Conservation (phyloP, 169 alveolate genomes). For the Cryptosporidium sp. region DNA sequence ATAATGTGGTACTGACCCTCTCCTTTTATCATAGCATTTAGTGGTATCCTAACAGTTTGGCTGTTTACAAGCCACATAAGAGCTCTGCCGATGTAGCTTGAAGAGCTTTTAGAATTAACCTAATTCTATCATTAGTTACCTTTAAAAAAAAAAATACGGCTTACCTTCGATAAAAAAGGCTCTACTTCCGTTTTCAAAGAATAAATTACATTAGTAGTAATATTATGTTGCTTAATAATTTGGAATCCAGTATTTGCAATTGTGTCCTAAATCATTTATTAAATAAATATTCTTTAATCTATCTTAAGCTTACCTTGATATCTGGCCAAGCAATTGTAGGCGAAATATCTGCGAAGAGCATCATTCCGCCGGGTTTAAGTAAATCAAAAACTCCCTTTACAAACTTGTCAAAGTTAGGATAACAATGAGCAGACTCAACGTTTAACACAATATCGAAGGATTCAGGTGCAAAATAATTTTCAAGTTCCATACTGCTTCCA, state of each 20-base stretch:
- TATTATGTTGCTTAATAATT: slow-evolving; percentile 35
- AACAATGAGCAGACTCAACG: slow-evolving; percentile 72
- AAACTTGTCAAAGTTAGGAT: slow-evolving; percentile 68
- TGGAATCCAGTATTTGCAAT: slow-evolving; percentile 67
- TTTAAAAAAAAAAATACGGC: not conserved
- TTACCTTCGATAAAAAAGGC: slow-evolving; percentile 71
- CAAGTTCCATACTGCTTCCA: slow-evolving; percentile 74
- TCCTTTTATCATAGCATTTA: slow-evolving; percentile 66
- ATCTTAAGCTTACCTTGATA: slow-evolving; percentile 42
- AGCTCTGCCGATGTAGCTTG: slow-evolving; percentile 46
- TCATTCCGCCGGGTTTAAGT: slow-evolving; percentile 71
- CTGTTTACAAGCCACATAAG: slow-evolving; percentile 75
- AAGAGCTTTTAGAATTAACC: slow-evolving; percentile 66
- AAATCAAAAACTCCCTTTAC: slow-evolving; percentile 60
- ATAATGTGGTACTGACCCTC: slow-evolving; percentile 69
- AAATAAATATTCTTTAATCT: not conserved
- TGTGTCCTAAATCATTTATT: slow-evolving; percentile 49
- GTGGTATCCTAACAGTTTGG: slow-evolving; percentile 71
- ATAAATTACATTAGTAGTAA: slow-evolving; percentile 48
- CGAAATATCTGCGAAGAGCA: slow-evolving; percentile 74
- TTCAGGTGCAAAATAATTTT: slow-evolving; percentile 65
- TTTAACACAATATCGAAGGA: slow-evolving; percentile 60
- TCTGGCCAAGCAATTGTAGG: slow-evolving; percentile 76
- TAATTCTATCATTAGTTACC: not conserved
- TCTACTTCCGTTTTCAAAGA: slow-evolving; percentile 72